Evolutionary conservation across 2,329 filamentous ascomycete species (phyloP).

Genomic region (Diaporthe sp.): DNA sequence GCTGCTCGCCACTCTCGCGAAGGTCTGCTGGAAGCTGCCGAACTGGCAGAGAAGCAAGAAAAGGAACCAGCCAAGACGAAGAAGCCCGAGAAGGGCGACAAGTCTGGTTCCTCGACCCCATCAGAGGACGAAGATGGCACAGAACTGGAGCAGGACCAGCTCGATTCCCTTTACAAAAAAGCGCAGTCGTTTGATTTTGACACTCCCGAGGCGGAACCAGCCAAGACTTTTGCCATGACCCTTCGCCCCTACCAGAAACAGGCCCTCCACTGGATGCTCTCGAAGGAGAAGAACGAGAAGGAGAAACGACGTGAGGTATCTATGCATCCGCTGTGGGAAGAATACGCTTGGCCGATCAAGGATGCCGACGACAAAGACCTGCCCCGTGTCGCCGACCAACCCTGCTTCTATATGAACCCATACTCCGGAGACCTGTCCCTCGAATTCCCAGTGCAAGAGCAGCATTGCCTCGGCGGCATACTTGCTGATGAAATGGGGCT

Average conservation of each 20-base stretch:
- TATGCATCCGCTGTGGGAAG: conserved; percentile 98
- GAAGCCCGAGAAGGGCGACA: conserved; percentile 43
- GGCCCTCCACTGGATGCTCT: conserved; percentile 95
- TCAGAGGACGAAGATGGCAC: conserved; percentile 84
- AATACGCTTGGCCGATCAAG: conserved; percentile 89
- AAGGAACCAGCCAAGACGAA: conserved; percentile 57
- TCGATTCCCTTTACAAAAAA: conserved; percentile 94
- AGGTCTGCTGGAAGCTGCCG: conserved; percentile 87
- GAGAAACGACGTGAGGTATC: conserved; percentile 78
- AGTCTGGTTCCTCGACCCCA: conserved; percentile 64
- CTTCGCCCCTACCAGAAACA: conserved; percentile 96
- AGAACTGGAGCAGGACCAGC: conserved; percentile 94
- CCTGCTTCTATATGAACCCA: conserved; percentile 93
- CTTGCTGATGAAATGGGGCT: conserved; percentile 98
- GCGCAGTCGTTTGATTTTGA: conserved; percentile 97
- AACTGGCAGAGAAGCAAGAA: conserved; percentile 84
- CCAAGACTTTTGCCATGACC: conserved; percentile 84
- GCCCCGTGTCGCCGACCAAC: conserved; percentile 73
- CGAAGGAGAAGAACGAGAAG: conserved; percentile 87
- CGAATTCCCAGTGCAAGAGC: conserved; percentile 92
- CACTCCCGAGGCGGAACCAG: conserved; percentile 88
- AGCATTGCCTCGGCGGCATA: conserved; percentile 93
- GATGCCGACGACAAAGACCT: conserved; percentile 88
- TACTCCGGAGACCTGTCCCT: conserved; percentile 95
- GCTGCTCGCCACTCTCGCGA: conserved; percentile 86